Conservation (phyloP, 306 rosid species). For the Rosa lucieae region DNA sequence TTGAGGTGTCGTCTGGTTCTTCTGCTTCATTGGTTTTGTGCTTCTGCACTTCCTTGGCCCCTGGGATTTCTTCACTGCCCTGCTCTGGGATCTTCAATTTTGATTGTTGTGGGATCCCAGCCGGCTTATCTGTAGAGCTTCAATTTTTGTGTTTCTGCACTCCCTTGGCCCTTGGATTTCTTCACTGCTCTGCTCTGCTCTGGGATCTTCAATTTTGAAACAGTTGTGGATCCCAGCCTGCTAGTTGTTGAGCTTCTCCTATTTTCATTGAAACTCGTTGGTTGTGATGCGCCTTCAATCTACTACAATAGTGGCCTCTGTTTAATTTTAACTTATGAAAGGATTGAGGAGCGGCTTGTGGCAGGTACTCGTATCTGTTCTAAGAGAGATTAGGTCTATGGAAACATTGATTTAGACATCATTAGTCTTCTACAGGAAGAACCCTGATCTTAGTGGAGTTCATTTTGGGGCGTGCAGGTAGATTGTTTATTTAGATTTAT, state of each 20-base stretch:
- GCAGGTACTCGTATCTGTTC: conserved; percentile 63
- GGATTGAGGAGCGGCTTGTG: conserved; percentile 38
- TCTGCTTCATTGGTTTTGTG: conserved; percentile 69
- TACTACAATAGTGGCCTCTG: conserved; percentile 40
- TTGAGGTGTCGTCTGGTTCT: conserved; percentile 80
- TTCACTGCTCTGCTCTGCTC: conserved; percentile 54
- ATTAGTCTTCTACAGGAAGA: background rate
- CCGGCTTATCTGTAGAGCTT: conserved; percentile 56
- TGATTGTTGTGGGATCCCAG: conserved; percentile 68
- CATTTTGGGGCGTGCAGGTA: background rate
- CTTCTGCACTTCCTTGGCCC: conserved; percentile 53
- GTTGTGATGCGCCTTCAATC: conserved; percentile 52
- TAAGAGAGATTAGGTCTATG: conserved; percentile 50
- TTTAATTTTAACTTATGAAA: conserved; percentile 38
- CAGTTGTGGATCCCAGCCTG: conserved; percentile 66
- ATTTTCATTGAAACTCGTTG: conserved; percentile 55
- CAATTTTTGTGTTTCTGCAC: conserved; percentile 63
- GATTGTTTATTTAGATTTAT: background rate
- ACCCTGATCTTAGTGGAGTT: background rate
- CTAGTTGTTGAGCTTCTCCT: conserved; percentile 52
- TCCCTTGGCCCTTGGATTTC: conserved; percentile 51
- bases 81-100: conserved; percentile 67
- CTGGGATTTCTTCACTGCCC: conserved; percentile 60
- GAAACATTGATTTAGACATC: conserved; percentile 1
- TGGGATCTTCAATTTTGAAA: conserved; percentile 69